Evolutionary conservation across 331 rosid genomes (phyloP).

Genomic region (Prunus yedoensis): DNA sequence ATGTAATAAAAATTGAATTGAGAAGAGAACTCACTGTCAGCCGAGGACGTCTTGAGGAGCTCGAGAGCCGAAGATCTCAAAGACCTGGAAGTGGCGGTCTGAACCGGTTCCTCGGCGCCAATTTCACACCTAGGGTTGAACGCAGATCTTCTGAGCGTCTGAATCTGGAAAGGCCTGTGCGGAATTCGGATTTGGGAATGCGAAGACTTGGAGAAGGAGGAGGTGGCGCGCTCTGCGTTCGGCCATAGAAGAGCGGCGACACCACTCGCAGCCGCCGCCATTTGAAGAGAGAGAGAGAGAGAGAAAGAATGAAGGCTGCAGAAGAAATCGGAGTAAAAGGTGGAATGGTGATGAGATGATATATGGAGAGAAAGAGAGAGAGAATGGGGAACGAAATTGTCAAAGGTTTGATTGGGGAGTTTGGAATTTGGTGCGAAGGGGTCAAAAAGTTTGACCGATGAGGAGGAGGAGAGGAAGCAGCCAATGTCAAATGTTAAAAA

Average conservation of each 20-base stretch:
- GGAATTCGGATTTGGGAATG: constrained; percentile 26
- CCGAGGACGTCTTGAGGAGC: constrained; percentile 64
- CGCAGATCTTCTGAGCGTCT: constrained; percentile 15
- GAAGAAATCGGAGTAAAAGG: background rate
- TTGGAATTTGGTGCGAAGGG: background rate
- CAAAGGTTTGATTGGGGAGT: background rate
- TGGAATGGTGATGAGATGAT: background rate
- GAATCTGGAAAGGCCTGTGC: constrained; percentile 6
- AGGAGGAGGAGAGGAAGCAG: background rate
- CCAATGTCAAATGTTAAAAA: background rate
- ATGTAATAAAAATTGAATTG: background rate
- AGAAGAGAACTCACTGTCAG: constrained; percentile 51
- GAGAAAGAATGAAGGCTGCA: no score
- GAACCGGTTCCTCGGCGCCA: constrained; percentile 29
- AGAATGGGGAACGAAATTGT: background rate
- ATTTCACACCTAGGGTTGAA: constrained; percentile 34
- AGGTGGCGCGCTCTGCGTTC: constrained; percentile 22
- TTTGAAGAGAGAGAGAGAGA: constrained; percentile 10
- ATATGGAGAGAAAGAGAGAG: background rate
- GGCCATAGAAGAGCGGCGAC: constrained; percentile 20
- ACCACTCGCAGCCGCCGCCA: constrained; percentile 46
- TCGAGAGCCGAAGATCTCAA: constrained; percentile 58
- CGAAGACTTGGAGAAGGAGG: constrained; percentile 20
- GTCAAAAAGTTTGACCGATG: background rate
- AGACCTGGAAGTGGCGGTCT: constrained; percentile 28